These are phyloP conservation scores for Tricharina praecox DNA, from an alignment of 495 filamentous ascomycete genomes.

Conservation along the genomic window DNA sequence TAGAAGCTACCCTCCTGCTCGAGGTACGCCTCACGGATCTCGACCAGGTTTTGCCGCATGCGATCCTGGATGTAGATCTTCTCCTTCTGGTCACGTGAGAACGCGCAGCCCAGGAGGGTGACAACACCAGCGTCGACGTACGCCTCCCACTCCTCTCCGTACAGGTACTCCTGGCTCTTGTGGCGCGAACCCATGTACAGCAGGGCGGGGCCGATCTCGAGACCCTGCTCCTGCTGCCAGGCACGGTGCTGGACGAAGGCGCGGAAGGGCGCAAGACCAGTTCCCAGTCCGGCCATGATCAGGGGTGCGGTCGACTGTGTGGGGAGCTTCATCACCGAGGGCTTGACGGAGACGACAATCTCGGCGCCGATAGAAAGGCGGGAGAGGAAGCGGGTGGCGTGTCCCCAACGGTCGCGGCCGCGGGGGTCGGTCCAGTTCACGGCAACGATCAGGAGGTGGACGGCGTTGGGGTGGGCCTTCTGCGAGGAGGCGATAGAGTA, in stretches of 20 bases:
- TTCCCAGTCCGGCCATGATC: conserved; percentile 99
- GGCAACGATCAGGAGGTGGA: conserved; percentile 94
- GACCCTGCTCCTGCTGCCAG: conserved; percentile 86
- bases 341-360: conserved; percentile 84
- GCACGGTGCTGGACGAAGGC: conserved; percentile 97
- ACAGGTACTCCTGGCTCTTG: conserved; percentile 95
- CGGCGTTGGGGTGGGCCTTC: conserved; percentile 68
- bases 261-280: conserved; percentile 90
- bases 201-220: conserved; percentile 81
- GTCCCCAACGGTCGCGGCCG: conserved; percentile 79
- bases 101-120: conserved; percentile 81
- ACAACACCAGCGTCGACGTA: conserved; percentile 91
- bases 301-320: conserved; percentile 52
- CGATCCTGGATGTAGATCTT: conserved; percentile 99
- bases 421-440: conserved; percentile 81
- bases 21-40: conserved; percentile 80
- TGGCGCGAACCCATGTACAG: conserved; percentile 94
- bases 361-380: conserved; percentile 52
- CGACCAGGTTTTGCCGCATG: conserved; percentile 74
- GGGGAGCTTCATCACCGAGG: conserved; percentile 94
- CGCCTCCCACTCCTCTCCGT: conserved; percentile 98
- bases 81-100: conserved; percentile 89
- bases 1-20: conserved; percentile 83
- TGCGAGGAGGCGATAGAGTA: conserved; percentile 96
- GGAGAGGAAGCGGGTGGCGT: conserved; percentile 78